These are phyloP conservation scores for Linnemannia elongata DNA, from an alignment of 192 early-diverging fungal species.

Conservation along the genomic window DNA sequence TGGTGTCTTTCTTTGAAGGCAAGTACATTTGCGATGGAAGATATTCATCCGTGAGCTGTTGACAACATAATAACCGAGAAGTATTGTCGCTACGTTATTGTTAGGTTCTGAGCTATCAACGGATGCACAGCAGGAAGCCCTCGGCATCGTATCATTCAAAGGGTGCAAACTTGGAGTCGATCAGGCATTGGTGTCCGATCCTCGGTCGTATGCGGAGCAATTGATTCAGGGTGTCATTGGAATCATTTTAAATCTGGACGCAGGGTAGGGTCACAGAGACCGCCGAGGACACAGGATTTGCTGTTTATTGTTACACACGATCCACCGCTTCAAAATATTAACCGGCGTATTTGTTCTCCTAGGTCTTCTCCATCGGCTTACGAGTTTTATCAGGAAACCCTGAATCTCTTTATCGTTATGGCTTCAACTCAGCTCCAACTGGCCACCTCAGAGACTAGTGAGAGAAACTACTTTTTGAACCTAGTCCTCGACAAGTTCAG, in stretches of 20 bases:
- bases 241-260: conserved; percentile 68
- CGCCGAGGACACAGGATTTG: background rate
- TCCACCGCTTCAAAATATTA: background rate
- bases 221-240: conserved; percentile 68
- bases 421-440: conserved; percentile 74
- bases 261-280: conserved; percentile 56
- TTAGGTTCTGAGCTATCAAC: conserved; percentile 35
- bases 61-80: conserved; percentile 16
- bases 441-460: conserved; percentile 39
- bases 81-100: background rate
- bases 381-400: conserved; percentile 76
- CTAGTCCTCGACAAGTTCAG: conserved; percentile 71
- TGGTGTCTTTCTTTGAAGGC: conserved; percentile 77
- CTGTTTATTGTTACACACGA: background rate
- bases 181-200: conserved; percentile 55
- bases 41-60: background rate
- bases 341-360: background rate
- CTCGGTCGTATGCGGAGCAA: conserved; percentile 67
- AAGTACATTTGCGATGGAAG: background rate
- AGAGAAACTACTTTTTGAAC: conserved; percentile 75
- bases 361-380: conserved; percentile 66
- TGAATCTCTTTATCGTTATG: conserved; percentile 74
- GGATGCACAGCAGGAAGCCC: conserved; percentile 51
- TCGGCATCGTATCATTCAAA: conserved; percentile 57
- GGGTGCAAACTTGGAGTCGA: conserved; percentile 61